Evolutionary conservation across 352 stramenopile species (phyloP).

Genomic region (Saprolegnia parasitica): DNA sequence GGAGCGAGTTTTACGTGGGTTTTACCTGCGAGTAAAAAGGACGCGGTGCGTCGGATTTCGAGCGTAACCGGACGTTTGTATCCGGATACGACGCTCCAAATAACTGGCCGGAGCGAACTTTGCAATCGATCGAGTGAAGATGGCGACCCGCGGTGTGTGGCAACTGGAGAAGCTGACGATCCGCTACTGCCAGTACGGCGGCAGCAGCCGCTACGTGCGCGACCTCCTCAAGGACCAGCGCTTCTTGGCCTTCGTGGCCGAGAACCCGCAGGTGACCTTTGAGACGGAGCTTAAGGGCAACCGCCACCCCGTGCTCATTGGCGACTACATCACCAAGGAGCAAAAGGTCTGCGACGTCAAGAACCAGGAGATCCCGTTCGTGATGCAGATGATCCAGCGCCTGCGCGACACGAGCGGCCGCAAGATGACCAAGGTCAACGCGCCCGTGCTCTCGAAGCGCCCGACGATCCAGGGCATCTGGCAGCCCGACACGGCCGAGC

Average conservation of each 20-base stretch:
- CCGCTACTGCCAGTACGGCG: constrained; percentile 71
- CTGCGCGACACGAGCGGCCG: constrained; percentile 80
- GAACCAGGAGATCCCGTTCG: constrained; percentile 82
- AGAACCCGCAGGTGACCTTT: constrained; percentile 84
- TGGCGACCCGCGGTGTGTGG: constrained; percentile 75
- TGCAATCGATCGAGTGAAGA: constrained; percentile 28
- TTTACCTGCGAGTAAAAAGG: no score
- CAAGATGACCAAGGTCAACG: constrained; percentile 86
- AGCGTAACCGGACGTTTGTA: no score
- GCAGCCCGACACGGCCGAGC: constrained; percentile 61
- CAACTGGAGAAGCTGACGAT: constrained; percentile 77
- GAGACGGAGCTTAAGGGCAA: constrained; percentile 80
- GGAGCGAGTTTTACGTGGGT: no score
- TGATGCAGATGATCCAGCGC: constrained; percentile 78
- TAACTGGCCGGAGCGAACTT: background rate
- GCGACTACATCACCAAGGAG: constrained; percentile 81
- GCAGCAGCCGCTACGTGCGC: constrained; percentile 73
- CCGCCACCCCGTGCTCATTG: constrained; percentile 72
- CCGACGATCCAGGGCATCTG: constrained; percentile 82
- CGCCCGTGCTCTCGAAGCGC: constrained; percentile 73
- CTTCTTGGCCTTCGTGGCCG: constrained; percentile 80
- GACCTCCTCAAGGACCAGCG: constrained; percentile 66
- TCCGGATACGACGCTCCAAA: background rate
- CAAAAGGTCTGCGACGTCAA: constrained; percentile 84
- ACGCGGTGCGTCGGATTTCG: no score